These are phyloP conservation scores for Xanthoconium purpureum DNA, from an alignment of 768 basidiomycete species.

Conservation along the genomic window DNA sequence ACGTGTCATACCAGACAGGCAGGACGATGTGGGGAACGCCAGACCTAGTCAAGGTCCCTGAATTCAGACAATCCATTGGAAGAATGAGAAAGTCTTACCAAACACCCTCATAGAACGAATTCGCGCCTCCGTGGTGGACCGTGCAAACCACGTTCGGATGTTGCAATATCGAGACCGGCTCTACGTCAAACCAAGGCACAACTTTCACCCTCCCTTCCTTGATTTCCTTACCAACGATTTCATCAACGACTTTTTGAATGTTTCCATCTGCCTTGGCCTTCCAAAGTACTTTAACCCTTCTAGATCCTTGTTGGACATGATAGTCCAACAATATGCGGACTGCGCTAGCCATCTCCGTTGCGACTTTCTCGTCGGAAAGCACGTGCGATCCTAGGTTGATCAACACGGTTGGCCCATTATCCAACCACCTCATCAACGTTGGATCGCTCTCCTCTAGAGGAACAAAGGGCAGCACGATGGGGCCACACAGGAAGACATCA, in stretches of 20 bases:
- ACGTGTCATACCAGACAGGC: constrained; percentile 10
- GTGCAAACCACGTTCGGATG: not conserved
- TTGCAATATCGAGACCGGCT: constrained; percentile 9
- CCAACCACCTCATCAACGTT: constrained; percentile 1
- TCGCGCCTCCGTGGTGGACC: not conserved
- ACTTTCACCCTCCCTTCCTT: constrained; percentile 1
- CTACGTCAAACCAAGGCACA: constrained; percentile 10
- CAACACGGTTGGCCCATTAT: constrained; percentile 10
- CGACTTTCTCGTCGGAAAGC: not conserved
- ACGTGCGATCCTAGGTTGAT: constrained; percentile 8
- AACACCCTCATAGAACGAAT: not conserved
- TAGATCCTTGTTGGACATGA: not conserved
- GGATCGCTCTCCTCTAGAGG: constrained; percentile 7
- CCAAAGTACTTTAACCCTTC: not conserved
- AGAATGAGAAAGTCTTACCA: not conserved
- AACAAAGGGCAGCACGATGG: not conserved
- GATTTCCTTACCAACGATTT: not conserved
- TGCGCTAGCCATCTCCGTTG: constrained; percentile 3
- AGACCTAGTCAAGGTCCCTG: constrained; percentile 2
- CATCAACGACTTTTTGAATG: not conserved
- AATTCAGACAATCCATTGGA: not conserved
- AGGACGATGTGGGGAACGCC: constrained; percentile 1
- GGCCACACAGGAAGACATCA: constrained; percentile 6
- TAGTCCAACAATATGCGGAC: constrained; percentile 4
- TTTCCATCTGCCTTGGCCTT: not conserved